phyloP scores from a whole-genome alignment of 176 grass and related monocot genomes.

The Phoenix roebelenii region DNA sequence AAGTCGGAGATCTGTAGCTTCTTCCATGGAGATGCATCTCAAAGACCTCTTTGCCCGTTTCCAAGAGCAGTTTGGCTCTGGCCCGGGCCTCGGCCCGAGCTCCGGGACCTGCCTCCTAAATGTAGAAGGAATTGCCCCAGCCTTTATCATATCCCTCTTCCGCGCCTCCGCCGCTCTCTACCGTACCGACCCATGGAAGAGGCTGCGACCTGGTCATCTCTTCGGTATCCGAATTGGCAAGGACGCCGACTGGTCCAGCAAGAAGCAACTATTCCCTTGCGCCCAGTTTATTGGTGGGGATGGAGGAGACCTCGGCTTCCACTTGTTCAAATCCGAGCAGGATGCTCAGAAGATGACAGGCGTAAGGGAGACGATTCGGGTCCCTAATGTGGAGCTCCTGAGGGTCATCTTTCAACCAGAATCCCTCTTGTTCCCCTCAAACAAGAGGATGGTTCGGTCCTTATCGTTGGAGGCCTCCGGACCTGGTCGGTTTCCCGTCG shows the following conservation, averaged over 20 bases:
- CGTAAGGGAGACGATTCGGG: background rate
- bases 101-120: constrained; percentile 31
- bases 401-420: constrained; percentile 25
- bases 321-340: constrained; percentile 14
- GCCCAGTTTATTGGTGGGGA: constrained; percentile 4
- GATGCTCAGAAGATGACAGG: constrained; percentile 10
- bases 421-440: constrained; percentile 14
- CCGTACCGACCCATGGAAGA: constrained; percentile 36
- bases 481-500: constrained; percentile 19
- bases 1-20: too few relatives aligned
- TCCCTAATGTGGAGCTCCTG: constrained; percentile 29
- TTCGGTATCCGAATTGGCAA: constrained; percentile 17
- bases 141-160: constrained; percentile 28
- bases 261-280: constrained; percentile 9
- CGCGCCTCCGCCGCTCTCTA: constrained; percentile 22
- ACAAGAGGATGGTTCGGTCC: constrained; percentile 31
- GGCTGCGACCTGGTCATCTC: constrained; percentile 22
- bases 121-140: constrained; percentile 14
- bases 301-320: constrained; percentile 8
- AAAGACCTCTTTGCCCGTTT: constrained; percentile 28
- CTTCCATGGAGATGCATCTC: constrained; percentile 32
- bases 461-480: constrained; percentile 27
- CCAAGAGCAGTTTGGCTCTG: constrained; percentile 31
- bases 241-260: constrained; percentile 11
- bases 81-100: constrained; percentile 27